Percentiles rank a stretch among this genome's conserved stretches.
phyloP scores from a whole-genome alignment of 345 rosid genomes.

The Raphanus raphanistrum region DNA sequence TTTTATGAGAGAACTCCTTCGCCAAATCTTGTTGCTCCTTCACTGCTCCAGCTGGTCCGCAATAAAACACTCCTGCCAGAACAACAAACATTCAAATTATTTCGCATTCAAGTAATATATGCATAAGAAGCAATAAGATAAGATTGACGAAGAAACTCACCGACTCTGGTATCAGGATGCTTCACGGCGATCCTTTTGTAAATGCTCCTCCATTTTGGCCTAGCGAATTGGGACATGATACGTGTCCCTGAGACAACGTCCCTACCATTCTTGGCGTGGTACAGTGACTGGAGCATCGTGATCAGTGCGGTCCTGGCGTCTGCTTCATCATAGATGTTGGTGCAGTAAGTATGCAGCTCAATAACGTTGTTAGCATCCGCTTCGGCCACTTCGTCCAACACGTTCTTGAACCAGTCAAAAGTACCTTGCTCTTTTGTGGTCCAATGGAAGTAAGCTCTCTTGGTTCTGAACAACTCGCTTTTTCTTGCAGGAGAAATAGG shows the following conservation, averaged over 20 bases:
- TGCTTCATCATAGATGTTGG: conserved; percentile 80
- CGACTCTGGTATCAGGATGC: conserved; percentile 58
- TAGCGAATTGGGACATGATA: conserved; percentile 74
- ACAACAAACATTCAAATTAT: conserved; percentile 6
- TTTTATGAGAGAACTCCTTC: conserved; percentile 60
- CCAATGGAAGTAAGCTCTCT: conserved; percentile 82
- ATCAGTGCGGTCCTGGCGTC: conserved; percentile 82
- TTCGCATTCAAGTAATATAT: not conserved
- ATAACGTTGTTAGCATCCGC: conserved; percentile 65
- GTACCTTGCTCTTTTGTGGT: conserved; percentile 89
- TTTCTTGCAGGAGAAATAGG: conserved; percentile 29
- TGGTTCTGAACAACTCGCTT: conserved; percentile 55
- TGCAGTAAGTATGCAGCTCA: conserved; percentile 74
- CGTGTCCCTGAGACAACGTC: conserved; percentile 81
- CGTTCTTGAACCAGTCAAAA: conserved; percentile 83
- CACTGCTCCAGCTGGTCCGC: conserved; percentile 57
- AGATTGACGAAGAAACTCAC: conserved; percentile 40
- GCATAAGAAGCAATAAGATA: not conserved
- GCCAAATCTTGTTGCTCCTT: conserved; percentile 55
- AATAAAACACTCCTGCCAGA: conserved; percentile 62
- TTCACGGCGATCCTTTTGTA: conserved; percentile 61
- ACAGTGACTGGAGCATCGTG: conserved; percentile 72
- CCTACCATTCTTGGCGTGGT: conserved; percentile 69
- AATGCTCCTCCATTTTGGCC: conserved; percentile 69
- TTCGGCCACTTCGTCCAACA: conserved; percentile 70